Evolutionary conservation across 495 filamentous ascomycete species (phyloP).

Genomic region (Copromyces sp.): DNA sequence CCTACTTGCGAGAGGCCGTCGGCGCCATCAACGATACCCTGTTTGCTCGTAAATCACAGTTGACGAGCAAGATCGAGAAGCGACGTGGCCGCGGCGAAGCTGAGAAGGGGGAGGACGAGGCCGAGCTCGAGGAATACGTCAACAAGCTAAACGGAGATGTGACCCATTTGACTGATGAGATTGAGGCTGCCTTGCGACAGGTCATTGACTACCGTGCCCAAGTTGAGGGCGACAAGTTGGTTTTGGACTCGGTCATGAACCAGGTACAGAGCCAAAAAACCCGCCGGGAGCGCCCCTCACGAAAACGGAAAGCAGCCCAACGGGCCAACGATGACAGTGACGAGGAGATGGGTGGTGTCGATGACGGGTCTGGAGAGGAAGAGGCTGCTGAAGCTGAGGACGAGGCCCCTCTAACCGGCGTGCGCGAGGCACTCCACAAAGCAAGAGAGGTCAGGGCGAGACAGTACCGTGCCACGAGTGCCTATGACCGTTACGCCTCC

Average conservation of each 20-base stretch:
- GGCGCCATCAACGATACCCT: constrained; percentile 45
- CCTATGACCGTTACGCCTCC: constrained; percentile 50
- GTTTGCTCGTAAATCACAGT: constrained; percentile 39
- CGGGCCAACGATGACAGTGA: constrained; percentile 11
- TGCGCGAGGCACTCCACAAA: constrained; percentile 26
- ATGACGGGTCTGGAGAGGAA: constrained; percentile 26
- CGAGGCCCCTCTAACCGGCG: constrained; percentile 11
- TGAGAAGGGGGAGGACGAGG: constrained; percentile 29
- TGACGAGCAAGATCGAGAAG: constrained; percentile 23
- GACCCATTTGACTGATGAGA: constrained; percentile 24
- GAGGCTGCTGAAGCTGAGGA: constrained; percentile 15
- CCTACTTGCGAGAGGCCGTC: constrained; percentile 24
- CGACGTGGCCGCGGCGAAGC: constrained; percentile 25
- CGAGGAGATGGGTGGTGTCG: constrained; percentile 28
- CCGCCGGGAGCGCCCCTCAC: constrained; percentile 11
- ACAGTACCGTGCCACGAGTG: constrained; percentile 30
- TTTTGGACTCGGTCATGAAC: constrained; percentile 31
- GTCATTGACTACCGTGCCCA: constrained; percentile 39
- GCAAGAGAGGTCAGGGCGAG: constrained; percentile 23
- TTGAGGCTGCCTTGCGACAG: constrained; percentile 33
- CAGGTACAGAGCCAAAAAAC: constrained; percentile 37
- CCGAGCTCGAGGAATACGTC: constrained; percentile 28
- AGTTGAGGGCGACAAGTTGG: constrained; percentile 33
- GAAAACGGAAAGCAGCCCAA: constrained; percentile 2
- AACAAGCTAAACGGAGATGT: constrained; percentile 28